Conservation (phyloP, 176 grass and related monocot species). For the Areca catechu region DNA sequence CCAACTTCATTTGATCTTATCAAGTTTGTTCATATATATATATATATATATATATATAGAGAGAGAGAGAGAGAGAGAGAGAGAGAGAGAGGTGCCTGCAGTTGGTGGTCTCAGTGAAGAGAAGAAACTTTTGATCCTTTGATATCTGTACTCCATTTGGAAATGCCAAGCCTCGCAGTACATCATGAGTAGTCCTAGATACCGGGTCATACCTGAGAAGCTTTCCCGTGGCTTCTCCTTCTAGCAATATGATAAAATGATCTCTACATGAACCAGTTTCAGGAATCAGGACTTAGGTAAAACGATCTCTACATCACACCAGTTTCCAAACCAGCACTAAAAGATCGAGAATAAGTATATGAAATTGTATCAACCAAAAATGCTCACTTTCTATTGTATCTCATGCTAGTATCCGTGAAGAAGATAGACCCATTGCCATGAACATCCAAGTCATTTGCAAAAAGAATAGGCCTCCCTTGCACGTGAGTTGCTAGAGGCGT, state of each 20-base stretch:
- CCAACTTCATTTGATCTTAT: too few species aligned
- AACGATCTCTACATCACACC: too few species aligned
- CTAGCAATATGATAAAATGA: constrained; percentile 66
- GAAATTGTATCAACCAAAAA: too few species aligned
- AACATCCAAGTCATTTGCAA: constrained; percentile 87
- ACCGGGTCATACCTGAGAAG: constrained; percentile 67
- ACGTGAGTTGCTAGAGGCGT: constrained; percentile 41
- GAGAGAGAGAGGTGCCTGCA: constrained; percentile 46
- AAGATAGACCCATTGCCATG: constrained; percentile 77
- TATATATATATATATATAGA: too few species aligned
- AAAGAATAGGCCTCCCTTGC: constrained; percentile 44
- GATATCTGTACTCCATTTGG: constrained; percentile 88
- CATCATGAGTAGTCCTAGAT: constrained; percentile 29
- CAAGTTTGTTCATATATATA: too few species aligned
- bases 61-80: neutral
- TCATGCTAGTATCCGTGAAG: constrained; percentile 83
- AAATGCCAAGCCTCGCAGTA: constrained; percentile 60
- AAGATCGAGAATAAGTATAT: neutral
- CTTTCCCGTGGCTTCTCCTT: constrained; percentile 77
- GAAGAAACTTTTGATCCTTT: constrained; percentile 66
- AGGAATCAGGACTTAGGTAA: neutral
- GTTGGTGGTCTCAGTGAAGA: constrained; percentile 78
- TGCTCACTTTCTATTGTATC: constrained; percentile 67
- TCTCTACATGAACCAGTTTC: constrained; percentile 27
- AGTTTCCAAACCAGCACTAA: neutral